These are phyloP conservation scores for Gossypium ekmanianum DNA, from an alignment of 345 rosid genomes.

Conservation along the genomic window DNA sequence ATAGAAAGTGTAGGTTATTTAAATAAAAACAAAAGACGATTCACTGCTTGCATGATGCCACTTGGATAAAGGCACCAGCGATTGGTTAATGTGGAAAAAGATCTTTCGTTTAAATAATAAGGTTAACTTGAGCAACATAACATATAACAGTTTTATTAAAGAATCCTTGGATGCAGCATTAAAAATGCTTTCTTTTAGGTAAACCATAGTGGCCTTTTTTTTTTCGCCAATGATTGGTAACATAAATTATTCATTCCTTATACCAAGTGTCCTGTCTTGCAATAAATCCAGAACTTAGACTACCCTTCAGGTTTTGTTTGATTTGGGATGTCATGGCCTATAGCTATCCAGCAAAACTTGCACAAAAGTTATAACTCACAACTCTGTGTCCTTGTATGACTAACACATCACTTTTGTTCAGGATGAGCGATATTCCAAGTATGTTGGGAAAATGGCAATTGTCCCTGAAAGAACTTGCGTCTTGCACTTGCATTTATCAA, in stretches of 20 bases:
- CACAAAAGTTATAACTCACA: background rate
- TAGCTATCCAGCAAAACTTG: slow-evolving; percentile 1
- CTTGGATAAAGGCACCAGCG: background rate
- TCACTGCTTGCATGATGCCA: background rate
- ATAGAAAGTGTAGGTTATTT: background rate
- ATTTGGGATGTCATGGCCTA: background rate
- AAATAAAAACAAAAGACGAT: background rate
- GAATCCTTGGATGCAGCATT: background rate
- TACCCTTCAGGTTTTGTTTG: slow-evolving; percentile 4
- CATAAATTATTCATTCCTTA: background rate
- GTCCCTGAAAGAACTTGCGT: slow-evolving; percentile 40
- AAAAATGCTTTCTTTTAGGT: background rate
- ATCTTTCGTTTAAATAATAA: background rate
- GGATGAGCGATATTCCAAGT: slow-evolving; percentile 86
- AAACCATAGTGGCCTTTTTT: background rate
- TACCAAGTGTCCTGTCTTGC: background rate
- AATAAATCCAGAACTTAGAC: background rate
- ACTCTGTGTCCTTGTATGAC: background rate
- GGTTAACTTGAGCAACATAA: background rate
- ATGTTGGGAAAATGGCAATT: slow-evolving; percentile 79
- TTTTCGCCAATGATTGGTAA: background rate
- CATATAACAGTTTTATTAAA: background rate
- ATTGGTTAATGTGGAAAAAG: background rate
- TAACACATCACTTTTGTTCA: slow-evolving; percentile 25
- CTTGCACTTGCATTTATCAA: too few species aligned